phyloP scores from a whole-genome alignment of 2,329 filamentous ascomycete species.

The Sporothrix dimorphospora region DNA sequence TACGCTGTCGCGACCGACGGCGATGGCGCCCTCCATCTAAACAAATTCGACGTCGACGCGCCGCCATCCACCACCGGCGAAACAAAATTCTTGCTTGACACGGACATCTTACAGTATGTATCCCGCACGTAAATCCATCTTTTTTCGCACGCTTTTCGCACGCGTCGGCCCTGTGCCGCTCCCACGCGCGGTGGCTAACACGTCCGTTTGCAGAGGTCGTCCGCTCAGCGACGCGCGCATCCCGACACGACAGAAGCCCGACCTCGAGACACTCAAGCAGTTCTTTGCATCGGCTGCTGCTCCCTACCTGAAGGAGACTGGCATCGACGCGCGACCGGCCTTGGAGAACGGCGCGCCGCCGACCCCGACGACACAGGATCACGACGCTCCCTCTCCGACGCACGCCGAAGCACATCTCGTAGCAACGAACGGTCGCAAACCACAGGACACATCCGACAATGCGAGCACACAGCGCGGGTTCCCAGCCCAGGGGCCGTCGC shows the following conservation, averaged over 20 bases:
- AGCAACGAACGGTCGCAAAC: background rate
- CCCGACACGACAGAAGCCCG: conserved; percentile 51
- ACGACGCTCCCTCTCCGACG: background rate
- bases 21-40: conserved; percentile 62
- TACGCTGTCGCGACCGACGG: conserved; percentile 76
- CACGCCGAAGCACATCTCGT: background rate
- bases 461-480: background rate
- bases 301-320: conserved; percentile 29
- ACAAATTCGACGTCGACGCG: conserved; percentile 61
- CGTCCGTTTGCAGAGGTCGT: conserved; percentile 45
- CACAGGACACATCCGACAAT: background rate
- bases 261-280: conserved; percentile 49
- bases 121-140: conserved; percentile 30
- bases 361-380: conserved; percentile 12
- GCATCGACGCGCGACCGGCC: conserved; percentile 6
- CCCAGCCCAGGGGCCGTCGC: background rate
- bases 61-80: conserved; percentile 56
- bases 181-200: conserved; percentile 32
- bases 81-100: conserved; percentile 58
- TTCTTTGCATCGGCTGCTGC: conserved; percentile 40
- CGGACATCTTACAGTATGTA: conserved; percentile 64
- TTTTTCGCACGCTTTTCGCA: conserved; percentile 24
- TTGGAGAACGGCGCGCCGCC: conserved; percentile 20
- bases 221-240: conserved; percentile 58
- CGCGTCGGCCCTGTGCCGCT: background rate